Evolutionary conservation across 192 early-diverging fungal species (phyloP), one percentile per base, ranked within the genome.

Genomic region (Powellomyces hirtus): DNA sequence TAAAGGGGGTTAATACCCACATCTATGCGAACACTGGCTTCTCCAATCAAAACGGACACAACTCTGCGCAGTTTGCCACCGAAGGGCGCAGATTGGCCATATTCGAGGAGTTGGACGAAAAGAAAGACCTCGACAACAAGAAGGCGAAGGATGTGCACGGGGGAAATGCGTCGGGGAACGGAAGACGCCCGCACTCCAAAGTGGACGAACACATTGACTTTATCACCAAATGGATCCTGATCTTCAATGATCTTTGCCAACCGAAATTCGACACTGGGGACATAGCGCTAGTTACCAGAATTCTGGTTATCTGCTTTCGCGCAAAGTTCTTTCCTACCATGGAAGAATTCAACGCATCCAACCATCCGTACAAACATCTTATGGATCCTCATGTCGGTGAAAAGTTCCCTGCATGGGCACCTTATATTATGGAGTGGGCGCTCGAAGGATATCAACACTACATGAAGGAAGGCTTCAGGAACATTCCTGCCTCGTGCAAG

Each of bases 351-450:
- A 55, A 52, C 6, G 64, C 29, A 18, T 30, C 26, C 18, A 44
- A 10, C 4, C 37, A 38, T 31, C 38, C 11, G 29, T 65, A 57
- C 31, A 65, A 65, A 50, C 50, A 65, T 18, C 27, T 65, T 10
- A 50, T 50, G 30, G 64, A 65, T 53, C 6, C 26, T 5, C 16
- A 52, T 33, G 55, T 65, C 33, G 38, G 20, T 20, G 64, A 65
- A 24, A 65, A 55, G 45, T 65, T 65, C 35, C 7, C 10, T 33
- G 8, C n/a, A 20, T 65, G 64, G 64, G 49, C 26, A 18, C 64
- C 64, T n/a, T 65, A 65, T 65, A 55, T 65, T 20, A 10, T 65
- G 24, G 34, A 65, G 34, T 65, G 64, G 64, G 4, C 55, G 27
- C 27, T 65, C 10, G 50, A 65, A 27, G 64, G 64, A 24, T 35